Conservation (phyloP, 345 rosid genomes). For the Cardamine resedifolia region DNA sequence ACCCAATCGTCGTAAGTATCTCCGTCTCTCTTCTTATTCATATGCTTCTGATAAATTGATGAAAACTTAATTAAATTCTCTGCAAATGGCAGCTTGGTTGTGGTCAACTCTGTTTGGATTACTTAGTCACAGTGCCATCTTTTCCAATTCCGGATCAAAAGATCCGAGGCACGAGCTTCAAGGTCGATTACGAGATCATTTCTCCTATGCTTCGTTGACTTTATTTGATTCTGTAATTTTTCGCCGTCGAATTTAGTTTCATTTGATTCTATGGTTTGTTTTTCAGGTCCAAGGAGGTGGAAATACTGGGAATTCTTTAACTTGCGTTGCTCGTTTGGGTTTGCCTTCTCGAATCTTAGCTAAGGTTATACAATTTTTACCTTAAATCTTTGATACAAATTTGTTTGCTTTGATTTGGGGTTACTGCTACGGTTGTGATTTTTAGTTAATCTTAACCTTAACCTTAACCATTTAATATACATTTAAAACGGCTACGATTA, state of each 20-base stretch:
- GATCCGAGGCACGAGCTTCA: conserved; percentile 66
- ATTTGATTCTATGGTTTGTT: not conserved
- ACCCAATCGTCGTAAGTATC: conserved; percentile 38
- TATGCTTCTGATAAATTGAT: not conserved
- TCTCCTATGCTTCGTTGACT: conserved; percentile 12
- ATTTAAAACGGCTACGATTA: too few species aligned
- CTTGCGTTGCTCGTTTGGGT: conserved; percentile 67
- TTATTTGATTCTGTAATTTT: not conserved
- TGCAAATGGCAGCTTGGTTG: conserved; percentile 58
- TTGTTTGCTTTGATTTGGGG: not conserved
- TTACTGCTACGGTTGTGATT: too few species aligned
- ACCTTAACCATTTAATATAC: too few species aligned
- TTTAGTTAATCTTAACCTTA: too few species aligned
- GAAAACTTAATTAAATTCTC: conserved; percentile 1
- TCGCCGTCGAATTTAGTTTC: not conserved
- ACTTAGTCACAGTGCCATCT: conserved; percentile 73
- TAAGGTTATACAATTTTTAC: conserved; percentile 40
- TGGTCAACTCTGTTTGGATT: conserved; percentile 63
- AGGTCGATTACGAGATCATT: conserved; percentile 35
- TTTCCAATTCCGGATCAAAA: conserved; percentile 84
- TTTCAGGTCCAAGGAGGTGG: conserved; percentile 77
- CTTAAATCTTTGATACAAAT: not conserved
- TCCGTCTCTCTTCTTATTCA: conserved; percentile 6
- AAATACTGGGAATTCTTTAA: conserved; percentile 59
- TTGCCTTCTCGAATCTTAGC: conserved; percentile 56